These are phyloP conservation scores for Phtheirospermum japonicum DNA, from an alignment of 257 asterid species.

Conservation along the genomic window DNA sequence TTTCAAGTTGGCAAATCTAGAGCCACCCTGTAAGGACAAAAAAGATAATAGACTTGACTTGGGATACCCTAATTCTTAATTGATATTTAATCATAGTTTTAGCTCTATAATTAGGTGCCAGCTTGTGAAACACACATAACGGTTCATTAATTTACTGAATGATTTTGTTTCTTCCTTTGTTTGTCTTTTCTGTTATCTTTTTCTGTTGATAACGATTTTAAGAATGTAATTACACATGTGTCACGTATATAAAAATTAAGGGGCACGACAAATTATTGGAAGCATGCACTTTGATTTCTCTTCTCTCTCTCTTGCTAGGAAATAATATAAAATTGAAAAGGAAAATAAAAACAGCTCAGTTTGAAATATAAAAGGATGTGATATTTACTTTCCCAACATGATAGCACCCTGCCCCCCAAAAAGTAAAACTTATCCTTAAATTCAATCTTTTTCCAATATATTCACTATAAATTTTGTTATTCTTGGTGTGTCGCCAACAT, in stretches of 20 bases:
- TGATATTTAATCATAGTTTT: constrained; percentile 24
- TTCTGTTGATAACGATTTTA: no score
- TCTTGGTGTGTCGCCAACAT: no score
- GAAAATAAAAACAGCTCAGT: no score
- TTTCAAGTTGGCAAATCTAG: constrained; percentile 34
- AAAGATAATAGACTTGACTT: constrained; percentile 38
- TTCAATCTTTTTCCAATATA: no score
- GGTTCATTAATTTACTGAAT: constrained; percentile 31
- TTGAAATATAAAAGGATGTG: no score
- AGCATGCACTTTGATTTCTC: constrained; percentile 26
- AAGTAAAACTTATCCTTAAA: constrained; percentile 14
- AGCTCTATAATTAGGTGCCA: constrained; percentile 35
- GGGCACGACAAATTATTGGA: constrained; percentile 25
- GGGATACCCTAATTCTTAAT: constrained; percentile 37
- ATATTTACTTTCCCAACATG: constrained; percentile 28
- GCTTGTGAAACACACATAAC: constrained; percentile 39
- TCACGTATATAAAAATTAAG: background rate
- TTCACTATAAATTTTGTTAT: no score
- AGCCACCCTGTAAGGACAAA: constrained; percentile 35
- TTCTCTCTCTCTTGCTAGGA: constrained; percentile 19
- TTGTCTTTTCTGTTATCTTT: constrained; percentile 40
- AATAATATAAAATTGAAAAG: background rate
- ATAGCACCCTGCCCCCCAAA: constrained; percentile 21
- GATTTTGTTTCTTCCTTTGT: constrained; percentile 37
- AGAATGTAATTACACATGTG: constrained; percentile 9